These are phyloP conservation scores for Acanthamoeba healyi DNA, from an alignment of 208 protist species.

Conservation along the genomic window DNA sequence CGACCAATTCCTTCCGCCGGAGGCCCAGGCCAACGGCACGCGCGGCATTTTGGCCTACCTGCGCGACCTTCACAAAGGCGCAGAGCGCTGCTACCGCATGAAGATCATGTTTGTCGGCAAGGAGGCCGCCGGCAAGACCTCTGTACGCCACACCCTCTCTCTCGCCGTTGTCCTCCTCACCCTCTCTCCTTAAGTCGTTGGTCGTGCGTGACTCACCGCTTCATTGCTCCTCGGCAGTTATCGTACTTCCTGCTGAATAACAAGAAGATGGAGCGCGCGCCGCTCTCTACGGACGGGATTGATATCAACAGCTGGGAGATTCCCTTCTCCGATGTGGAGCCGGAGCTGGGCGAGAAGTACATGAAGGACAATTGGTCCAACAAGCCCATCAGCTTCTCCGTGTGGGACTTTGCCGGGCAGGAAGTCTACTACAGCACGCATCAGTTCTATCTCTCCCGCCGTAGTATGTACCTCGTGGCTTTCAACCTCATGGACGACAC, in stretches of 20 bases:
- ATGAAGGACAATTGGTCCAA: slow-evolving; percentile 74
- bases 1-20: slow-evolving; percentile 56
- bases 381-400: slow-evolving; percentile 65
- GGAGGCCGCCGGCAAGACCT: slow-evolving; percentile 76
- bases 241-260: slow-evolving; percentile 74
- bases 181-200: neutral
- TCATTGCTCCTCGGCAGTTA: too few relatives aligned
- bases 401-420: slow-evolving; percentile 74
- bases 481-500: slow-evolving; percentile 79
- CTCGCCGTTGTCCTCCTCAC: neutral
- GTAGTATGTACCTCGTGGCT: slow-evolving; percentile 75
- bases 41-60: slow-evolving; percentile 66
- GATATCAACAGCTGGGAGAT: slow-evolving; percentile 74
- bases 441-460: slow-evolving; percentile 73
- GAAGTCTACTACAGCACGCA: slow-evolving; percentile 73
- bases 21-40: slow-evolving; percentile 70
- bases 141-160: neutral
- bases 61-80: slow-evolving; percentile 60
- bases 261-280: slow-evolving; percentile 37
- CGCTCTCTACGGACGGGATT: slow-evolving; percentile 71
- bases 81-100: slow-evolving; percentile 73
- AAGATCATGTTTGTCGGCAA: slow-evolving; percentile 77
- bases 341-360: slow-evolving; percentile 69
- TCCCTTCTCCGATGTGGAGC: slow-evolving; percentile 38
- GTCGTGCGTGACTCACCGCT: too few relatives aligned